These are phyloP conservation scores for Globisporangium viniferum DNA, from an alignment of 352 stramenopile genomes.

Conservation along the genomic window DNA sequence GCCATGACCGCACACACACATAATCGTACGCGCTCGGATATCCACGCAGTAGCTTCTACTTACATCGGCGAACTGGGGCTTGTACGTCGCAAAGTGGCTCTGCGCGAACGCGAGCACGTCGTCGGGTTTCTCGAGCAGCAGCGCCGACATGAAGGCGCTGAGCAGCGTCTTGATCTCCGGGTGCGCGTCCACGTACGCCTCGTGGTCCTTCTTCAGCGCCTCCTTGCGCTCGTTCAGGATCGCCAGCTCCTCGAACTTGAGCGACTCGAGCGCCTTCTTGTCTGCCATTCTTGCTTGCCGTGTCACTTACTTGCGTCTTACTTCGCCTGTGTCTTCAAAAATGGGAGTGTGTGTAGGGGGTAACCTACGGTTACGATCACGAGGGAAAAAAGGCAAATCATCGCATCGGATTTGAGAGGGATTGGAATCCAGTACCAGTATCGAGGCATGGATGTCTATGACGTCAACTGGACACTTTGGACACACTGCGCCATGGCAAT, in stretches of 20 bases:
- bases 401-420: not conserved
- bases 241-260: constrained; percentile 82
- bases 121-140: constrained; percentile 84
- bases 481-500: not conserved
- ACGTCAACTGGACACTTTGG: not conserved
- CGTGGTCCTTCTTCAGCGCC: constrained; percentile 82
- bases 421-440: not conserved
- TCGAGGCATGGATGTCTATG: not conserved
- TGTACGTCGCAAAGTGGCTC: constrained; percentile 77
- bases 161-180: constrained; percentile 90
- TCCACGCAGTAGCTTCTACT: not conserved
- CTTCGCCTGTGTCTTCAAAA: not conserved
- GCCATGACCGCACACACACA: constrained; percentile 3
- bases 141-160: constrained; percentile 81
- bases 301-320: not conserved
- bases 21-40: not conserved
- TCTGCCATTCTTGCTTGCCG: constrained; percentile 21
- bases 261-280: constrained; percentile 59
- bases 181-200: constrained; percentile 76
- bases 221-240: constrained; percentile 86
- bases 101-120: constrained; percentile 81
- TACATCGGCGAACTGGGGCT: constrained; percentile 48
- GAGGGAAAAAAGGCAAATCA: not conserved
- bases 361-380: not conserved
- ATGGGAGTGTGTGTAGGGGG: not conserved